phyloP scores from a whole-genome alignment of 345 rosid species.

The Salix koriyanagi region DNA sequence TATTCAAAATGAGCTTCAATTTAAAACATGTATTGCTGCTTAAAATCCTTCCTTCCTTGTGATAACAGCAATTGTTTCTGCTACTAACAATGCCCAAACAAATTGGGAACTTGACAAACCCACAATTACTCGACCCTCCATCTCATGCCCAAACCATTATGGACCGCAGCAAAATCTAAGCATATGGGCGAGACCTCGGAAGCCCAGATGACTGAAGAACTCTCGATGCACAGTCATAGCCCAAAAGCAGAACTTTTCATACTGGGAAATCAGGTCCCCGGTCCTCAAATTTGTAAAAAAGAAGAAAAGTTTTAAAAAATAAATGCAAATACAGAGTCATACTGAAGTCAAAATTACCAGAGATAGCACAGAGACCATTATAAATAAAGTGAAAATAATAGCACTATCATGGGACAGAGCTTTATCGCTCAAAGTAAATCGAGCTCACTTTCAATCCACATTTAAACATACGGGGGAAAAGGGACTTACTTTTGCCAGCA shows the following conservation, averaged over 20 bases:
- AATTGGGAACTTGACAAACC: background rate
- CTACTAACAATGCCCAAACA: too few relatives aligned
- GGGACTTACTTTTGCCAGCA: background rate
- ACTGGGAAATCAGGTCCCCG: background rate
- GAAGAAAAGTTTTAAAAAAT: too few relatives aligned
- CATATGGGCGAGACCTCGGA: background rate
- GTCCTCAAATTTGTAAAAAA: background rate
- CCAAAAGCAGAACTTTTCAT: background rate
- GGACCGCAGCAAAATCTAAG: background rate
- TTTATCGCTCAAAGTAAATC: background rate
- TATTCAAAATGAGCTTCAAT: background rate
- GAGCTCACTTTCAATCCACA: conserved; percentile 3
- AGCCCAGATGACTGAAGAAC: background rate
- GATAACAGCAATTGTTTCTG: too few relatives aligned
- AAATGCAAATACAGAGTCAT: background rate
- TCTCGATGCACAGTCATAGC: background rate
- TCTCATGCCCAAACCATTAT: background rate
- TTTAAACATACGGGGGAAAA: background rate
- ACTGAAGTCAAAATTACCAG: background rate
- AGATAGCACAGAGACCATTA: background rate
- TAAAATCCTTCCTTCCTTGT: background rate
- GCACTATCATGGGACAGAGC: background rate
- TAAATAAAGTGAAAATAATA: background rate
- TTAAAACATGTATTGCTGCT: background rate
- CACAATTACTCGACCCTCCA: background rate